Percentiles rank a stretch among this genome's conserved stretches.
phyloP scores from a whole-genome alignment of 1,284 basidiomycete species.

The Mycena citricolor region DNA sequence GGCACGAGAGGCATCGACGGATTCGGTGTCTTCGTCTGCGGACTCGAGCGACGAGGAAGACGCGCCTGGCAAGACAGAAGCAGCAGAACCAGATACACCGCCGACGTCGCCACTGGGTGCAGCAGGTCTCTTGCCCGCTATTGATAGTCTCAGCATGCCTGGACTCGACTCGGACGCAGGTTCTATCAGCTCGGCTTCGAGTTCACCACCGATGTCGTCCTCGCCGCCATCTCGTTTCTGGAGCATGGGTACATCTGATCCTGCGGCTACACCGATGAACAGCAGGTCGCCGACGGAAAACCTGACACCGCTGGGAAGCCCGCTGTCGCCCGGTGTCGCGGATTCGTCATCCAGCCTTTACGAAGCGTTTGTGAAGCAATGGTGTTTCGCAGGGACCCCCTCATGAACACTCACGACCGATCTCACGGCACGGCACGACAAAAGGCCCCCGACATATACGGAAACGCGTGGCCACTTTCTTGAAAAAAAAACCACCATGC shows the following conservation, averaged over 20 bases:
- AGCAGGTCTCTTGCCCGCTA: conserved; percentile 6
- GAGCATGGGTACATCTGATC: neutral
- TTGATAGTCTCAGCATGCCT: neutral
- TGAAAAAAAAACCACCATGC: too few species aligned
- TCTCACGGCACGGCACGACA: too few species aligned
- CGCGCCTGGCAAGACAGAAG: neutral
- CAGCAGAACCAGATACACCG: conserved; percentile 18
- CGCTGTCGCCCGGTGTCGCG: conserved; percentile 12
- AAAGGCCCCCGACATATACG: too few species aligned
- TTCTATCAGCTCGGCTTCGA: neutral
- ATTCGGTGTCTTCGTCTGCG: neutral
- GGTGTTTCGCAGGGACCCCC: conserved; percentile 76
- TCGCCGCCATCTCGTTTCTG: neutral
- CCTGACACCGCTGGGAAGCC: neutral
- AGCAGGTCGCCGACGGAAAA: neutral
- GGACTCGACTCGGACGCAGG: neutral
- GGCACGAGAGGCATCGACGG: neutral
- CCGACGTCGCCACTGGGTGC: conserved; percentile 20
- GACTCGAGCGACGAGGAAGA: neutral
- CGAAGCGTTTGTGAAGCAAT: conserved; percentile 62
- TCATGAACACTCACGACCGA: too few species aligned
- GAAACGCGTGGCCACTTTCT: too few species aligned
- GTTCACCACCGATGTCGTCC: neutral
- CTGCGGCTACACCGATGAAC: neutral
- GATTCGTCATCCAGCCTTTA: conserved; percentile 41